These are phyloP conservation scores for Penicillium vulpinum DNA, from an alignment of 2,329 filamentous ascomycete genomes.

Conservation along the genomic window DNA sequence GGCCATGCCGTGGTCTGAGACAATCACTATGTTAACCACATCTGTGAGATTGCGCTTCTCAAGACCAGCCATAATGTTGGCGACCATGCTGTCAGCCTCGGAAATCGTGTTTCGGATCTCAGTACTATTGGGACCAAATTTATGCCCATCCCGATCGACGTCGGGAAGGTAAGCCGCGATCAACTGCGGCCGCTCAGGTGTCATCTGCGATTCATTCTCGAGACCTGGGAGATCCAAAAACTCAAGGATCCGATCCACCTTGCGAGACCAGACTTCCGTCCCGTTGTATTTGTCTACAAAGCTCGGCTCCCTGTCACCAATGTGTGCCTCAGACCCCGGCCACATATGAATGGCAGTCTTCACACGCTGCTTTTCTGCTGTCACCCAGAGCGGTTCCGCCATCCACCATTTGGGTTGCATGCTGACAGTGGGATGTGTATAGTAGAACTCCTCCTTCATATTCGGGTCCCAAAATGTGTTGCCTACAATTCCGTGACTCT, in stretches of 20 bases:
- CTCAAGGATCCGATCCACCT: conserved; percentile 77
- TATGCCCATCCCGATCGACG: conserved; percentile 83
- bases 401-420: conserved; percentile 91
- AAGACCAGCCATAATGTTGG: conserved; percentile 71
- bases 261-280: conserved; percentile 69
- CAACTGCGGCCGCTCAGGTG: conserved; percentile 73
- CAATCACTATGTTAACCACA: conserved; percentile 92
- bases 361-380: conserved; percentile 79
- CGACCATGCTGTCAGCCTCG: conserved; percentile 80
- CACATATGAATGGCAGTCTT: conserved; percentile 93
- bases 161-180: conserved; percentile 95
- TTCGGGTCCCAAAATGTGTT: conserved; percentile 92
- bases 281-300: conserved; percentile 84
- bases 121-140: conserved; percentile 90
- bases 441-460: conserved; percentile 77
- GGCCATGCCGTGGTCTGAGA: conserved; percentile 98
- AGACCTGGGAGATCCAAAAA: conserved; percentile 79
- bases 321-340: conserved; percentile 91
- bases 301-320: conserved; percentile 70
- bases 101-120: conserved; percentile 78
- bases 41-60: conserved; percentile 78
- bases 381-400: conserved; percentile 91
- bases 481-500: conserved; percentile 87
- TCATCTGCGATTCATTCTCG: conserved; percentile 55
- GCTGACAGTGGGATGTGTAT: conserved; percentile 73